phyloP scores from a whole-genome alignment of 108 stramenopile genomes.

The Discostella pseudostelligera region DNA sequence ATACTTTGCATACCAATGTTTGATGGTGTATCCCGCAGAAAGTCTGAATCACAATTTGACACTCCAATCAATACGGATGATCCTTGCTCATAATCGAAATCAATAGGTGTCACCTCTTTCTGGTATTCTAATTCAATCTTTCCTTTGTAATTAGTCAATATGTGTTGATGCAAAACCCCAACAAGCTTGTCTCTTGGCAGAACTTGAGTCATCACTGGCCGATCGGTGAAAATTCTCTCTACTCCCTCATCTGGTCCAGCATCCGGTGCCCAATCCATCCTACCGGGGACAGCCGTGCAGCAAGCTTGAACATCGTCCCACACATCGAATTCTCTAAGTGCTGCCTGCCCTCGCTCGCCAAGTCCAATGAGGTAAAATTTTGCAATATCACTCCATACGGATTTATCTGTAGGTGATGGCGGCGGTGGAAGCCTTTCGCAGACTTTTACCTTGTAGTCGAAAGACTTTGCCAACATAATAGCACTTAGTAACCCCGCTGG shows the following conservation, averaged over 20 bases:
- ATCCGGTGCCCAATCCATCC: conserved; percentile 83
- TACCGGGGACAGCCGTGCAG: conserved; percentile 68
- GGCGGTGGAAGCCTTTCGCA: conserved; percentile 65
- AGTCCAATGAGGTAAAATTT: conserved; percentile 82
- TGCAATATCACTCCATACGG: conserved; percentile 63
- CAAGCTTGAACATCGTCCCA: conserved; percentile 64
- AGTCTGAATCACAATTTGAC: conserved; percentile 14
- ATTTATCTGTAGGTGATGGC: conserved; percentile 56
- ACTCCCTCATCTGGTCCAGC: conserved; percentile 56
- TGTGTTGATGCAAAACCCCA: conserved; percentile 64
- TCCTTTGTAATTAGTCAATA: conserved; percentile 49
- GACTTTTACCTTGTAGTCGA: conserved; percentile 48
- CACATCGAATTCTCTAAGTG: conserved; percentile 68
- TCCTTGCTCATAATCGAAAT: conserved; percentile 45
- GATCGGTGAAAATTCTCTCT: conserved; percentile 70
- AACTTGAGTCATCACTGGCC: conserved; percentile 67
- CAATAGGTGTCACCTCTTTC: conserved; percentile 57
- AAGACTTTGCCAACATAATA: conserved; percentile 55
- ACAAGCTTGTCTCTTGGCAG: conserved; percentile 79
- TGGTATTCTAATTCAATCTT: conserved; percentile 58
- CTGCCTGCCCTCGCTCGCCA: conserved; percentile 76
- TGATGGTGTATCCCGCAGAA: conserved; percentile 13
- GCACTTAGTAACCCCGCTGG: conserved; percentile 70
- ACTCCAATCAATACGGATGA: conserved; percentile 31
- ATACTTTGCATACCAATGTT: conserved; percentile 15